phyloP scores from a whole-genome alignment of 73 alveolate species.

The Stentor roeselii region DNA sequence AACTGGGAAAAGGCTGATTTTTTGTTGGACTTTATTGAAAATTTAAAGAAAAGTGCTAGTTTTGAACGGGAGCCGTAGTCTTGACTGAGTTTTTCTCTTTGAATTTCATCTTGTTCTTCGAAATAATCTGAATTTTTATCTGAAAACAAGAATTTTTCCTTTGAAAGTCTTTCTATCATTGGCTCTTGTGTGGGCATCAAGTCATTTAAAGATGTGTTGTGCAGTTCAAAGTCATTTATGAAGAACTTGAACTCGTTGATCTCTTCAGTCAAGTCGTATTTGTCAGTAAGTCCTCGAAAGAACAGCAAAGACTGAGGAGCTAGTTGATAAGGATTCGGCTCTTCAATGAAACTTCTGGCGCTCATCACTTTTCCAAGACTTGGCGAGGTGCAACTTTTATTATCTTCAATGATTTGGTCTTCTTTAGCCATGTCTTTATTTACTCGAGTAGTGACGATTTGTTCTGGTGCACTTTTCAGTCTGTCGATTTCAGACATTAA shows the following conservation, averaged over 20 bases:
- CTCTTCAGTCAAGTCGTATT: neutral
- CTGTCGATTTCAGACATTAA: conserved; percentile 4
- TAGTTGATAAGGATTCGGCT: neutral
- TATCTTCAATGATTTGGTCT: neutral
- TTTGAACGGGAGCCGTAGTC: too few species aligned
- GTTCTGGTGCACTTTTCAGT: neutral
- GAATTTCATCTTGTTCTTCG: neutral
- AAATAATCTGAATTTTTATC: neutral
- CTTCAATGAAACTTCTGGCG: neutral
- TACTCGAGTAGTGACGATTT: neutral
- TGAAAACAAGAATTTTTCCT: neutral
- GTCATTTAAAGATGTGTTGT: neutral
- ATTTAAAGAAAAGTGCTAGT: too few species aligned
- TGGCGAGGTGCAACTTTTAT: neutral
- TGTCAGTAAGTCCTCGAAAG: neutral
- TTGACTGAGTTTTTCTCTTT: neutral
- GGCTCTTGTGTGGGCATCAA: neutral
- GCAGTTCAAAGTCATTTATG: neutral
- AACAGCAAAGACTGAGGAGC: neutral
- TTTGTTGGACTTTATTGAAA: neutral
- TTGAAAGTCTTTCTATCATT: neutral
- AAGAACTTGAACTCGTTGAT: neutral
- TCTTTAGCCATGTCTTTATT: neutral
- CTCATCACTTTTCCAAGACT: neutral
- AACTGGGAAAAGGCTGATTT: neutral